Base-by-base conservation (phyloP, 2,329 filamentous ascomycete species). In the Hortaea werneckii region DNA sequence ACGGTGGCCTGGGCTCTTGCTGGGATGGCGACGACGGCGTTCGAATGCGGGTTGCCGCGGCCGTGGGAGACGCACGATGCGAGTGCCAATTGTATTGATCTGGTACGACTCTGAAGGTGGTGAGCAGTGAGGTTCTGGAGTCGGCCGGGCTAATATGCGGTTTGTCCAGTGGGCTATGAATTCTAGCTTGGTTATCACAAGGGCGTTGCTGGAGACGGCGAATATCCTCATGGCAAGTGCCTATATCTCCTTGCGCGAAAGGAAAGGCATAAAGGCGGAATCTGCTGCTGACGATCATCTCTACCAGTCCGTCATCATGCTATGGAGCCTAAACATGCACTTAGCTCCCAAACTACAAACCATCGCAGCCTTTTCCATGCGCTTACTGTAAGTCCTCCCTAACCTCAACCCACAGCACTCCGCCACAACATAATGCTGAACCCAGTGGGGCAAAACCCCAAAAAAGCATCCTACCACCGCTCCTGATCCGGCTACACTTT, bases 321-420 rank as follows among this genome's bases (percentile, higher is more conserved):
- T 61, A 9, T 58, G 51, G 56, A 44, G 48, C 35, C 47, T 61
- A 34, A 50, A 51, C 10, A 61, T 62, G 55, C 51, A 52, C 9
- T 29, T 44, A 2, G 45, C 45, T 8, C 44, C 51, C 5, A 62
- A 59, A 41, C 20, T 44, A 5, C 49, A 48, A 32, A 50, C 60
- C n/a, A 29, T 59, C 5, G 45, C 51, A 1, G 50, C 52, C 2
- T 61, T 61, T 37, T 43, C 46, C 12, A 30, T 55, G 10, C 55
- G 59, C 11, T 49, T 62, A 4, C 46, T 61, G 51, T 58, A 29
- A 32, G 51, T 47, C 2, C 20, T 4, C 20, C 20, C 20, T 20
- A 27, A 40, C 13, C 20, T 0, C 6, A 28, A 9, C 10, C 20
- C 10, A 29, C 5, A 40, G 39, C 39, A 40, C 30, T 28, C 13